phyloP scores from a whole-genome alignment of 1,284 basidiomycete genomes.

The Rugiboletus extremiorientalis region DNA sequence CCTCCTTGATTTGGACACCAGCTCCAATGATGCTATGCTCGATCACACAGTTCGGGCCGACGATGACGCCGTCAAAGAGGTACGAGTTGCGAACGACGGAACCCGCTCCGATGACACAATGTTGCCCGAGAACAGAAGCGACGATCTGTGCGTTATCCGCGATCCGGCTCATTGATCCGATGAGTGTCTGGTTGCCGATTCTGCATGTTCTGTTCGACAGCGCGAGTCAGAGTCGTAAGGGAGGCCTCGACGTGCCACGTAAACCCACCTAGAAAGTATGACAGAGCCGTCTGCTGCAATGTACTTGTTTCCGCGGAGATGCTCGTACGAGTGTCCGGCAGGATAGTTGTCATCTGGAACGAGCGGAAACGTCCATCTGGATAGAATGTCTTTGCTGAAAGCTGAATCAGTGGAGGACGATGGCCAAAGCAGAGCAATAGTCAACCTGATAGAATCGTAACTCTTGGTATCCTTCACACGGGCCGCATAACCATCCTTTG shows the following conservation, averaged over 20 bases:
- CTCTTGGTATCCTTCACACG: slow-evolving; percentile 87
- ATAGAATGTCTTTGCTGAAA: slow-evolving; percentile 84
- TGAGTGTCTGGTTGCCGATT: slow-evolving; percentile 79
- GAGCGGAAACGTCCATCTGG: slow-evolving; percentile 92
- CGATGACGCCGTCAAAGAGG: slow-evolving; percentile 75
- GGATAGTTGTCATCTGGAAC: slow-evolving; percentile 94
- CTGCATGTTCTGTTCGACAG: slow-evolving; percentile 62
- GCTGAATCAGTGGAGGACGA: slow-evolving; percentile 1
- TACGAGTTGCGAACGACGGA: slow-evolving; percentile 73
- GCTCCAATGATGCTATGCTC: slow-evolving; percentile 80
- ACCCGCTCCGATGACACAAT: slow-evolving; percentile 67
- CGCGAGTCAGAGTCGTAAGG: not conserved
- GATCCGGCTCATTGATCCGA: slow-evolving; percentile 72
- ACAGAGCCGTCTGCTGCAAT: slow-evolving; percentile 76
- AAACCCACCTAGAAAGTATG: slow-evolving; percentile 65
- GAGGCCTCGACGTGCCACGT: not conserved
- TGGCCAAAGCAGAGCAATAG: slow-evolving; percentile 8
- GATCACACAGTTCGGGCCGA: slow-evolving; percentile 78
- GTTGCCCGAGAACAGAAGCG: slow-evolving; percentile 74
- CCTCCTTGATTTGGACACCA: slow-evolving; percentile 70
- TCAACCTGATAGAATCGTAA: slow-evolving; percentile 83
- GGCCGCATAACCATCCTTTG: slow-evolving; percentile 84
- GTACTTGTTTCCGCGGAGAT: slow-evolving; percentile 85
- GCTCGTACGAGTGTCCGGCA: slow-evolving; percentile 77
- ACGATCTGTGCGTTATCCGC: slow-evolving; percentile 62